phyloP scores from a whole-genome alignment of 2,329 filamentous ascomycete species.

The Colletotrichum gigasporum region DNA sequence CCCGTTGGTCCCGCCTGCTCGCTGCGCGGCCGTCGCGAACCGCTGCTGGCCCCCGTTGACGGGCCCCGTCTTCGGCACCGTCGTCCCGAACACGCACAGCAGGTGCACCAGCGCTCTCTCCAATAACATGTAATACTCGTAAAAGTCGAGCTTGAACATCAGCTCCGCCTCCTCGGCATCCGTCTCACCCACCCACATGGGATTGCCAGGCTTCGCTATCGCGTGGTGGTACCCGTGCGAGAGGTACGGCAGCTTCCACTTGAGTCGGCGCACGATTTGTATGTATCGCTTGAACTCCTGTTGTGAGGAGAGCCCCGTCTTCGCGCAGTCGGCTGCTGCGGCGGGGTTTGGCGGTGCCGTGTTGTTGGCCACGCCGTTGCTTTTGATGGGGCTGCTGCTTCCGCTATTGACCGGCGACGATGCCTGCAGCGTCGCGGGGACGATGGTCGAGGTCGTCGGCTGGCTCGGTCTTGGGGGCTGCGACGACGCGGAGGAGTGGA shows the following conservation, averaged over 20 bases:
- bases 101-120: constrained; percentile 76
- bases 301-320: constrained; percentile 35
- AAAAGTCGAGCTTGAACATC: constrained; percentile 83
- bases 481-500: background rate
- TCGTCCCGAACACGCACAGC: constrained; percentile 70
- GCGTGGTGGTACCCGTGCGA: constrained; percentile 65
- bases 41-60: constrained; percentile 8
- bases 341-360: background rate
- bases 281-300: constrained; percentile 66
- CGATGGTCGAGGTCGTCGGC: constrained; percentile 3
- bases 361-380: background rate
- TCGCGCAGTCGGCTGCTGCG: background rate
- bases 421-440: background rate
- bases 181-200: constrained; percentile 43
- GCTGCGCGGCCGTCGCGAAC: constrained; percentile 18
- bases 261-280: constrained; percentile 67
- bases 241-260: constrained; percentile 72
- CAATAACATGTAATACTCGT: constrained; percentile 78
- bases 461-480: background rate
- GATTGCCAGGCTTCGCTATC: constrained; percentile 41
- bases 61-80: constrained; percentile 55
- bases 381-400: background rate
- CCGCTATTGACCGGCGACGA: background rate
- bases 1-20: background rate
- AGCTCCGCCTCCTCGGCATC: constrained; percentile 61